Evolutionary conservation across 1,284 basidiomycete genomes (phyloP).

Genomic region (Schizophyllum amplum): DNA sequence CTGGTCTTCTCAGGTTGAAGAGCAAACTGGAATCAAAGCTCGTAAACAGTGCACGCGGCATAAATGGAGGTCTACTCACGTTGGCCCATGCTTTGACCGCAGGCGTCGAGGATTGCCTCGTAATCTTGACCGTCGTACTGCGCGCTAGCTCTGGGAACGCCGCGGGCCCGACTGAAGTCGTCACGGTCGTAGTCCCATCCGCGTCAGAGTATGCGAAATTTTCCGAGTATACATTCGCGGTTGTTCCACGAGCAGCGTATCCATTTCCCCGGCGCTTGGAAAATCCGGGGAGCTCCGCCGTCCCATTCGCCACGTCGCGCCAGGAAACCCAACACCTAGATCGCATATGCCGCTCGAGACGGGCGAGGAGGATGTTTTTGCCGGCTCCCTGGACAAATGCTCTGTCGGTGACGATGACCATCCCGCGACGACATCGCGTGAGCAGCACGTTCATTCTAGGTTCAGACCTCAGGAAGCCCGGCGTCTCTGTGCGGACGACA

Average conservation of each 20-base stretch:
- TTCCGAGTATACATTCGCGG: neutral
- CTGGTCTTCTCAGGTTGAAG: no score
- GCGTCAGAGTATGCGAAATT: neutral
- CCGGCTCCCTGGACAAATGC: slow-evolving; percentile 34
- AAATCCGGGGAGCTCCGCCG: neutral
- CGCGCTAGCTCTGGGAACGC: neutral
- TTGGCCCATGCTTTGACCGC: neutral
- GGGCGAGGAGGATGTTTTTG: slow-evolving; percentile 34
- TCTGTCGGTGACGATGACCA: slow-evolving; percentile 45
- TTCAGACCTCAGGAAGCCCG: slow-evolving; percentile 40
- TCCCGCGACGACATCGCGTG: slow-evolving; percentile 48
- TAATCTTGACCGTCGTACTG: neutral
- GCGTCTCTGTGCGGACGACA: slow-evolving; percentile 31
- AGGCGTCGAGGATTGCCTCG: neutral
- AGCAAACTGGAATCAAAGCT: no score
- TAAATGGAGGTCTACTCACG: no score
- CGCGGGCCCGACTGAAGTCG: neutral
- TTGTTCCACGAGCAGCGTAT: neutral
- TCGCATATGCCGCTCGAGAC: slow-evolving; percentile 22
- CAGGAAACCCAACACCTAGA: neutral
- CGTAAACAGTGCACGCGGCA: no score
- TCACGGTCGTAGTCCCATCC: neutral
- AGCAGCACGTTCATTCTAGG: slow-evolving; percentile 64
- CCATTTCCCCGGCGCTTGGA: no score
- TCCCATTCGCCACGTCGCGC: neutral